A percentile compares a stretch with the other conserved stretches of the same genome.
These are phyloP conservation scores for Lachancea nothofagi DNA, from an alignment of 805 yeast genomes.

Conservation along the genomic window DNA sequence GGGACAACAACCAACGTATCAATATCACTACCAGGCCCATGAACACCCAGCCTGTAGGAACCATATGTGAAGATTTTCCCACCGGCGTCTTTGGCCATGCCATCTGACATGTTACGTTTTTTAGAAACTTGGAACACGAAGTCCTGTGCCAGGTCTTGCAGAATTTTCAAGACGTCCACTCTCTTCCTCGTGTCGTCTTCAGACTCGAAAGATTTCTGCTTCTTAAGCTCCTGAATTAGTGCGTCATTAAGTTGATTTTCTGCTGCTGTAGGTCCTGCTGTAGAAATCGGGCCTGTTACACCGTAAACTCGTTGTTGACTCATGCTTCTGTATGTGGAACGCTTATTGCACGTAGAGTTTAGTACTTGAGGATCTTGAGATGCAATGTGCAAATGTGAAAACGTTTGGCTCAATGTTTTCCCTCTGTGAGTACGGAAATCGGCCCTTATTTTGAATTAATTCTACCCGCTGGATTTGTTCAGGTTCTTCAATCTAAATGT, in stretches of 20 bases:
- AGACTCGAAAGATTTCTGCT: conserved; percentile 82
- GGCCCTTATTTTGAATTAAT: neutral
- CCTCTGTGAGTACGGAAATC: neutral
- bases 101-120: conserved; percentile 88
- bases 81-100: conserved; percentile 96
- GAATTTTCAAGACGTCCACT: conserved; percentile 59
- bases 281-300: conserved; percentile 61
- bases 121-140: conserved; percentile 80
- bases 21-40: conserved; percentile 97
- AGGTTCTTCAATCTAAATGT: no score
- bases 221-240: conserved; percentile 71
- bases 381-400: neutral
- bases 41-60: conserved; percentile 89
- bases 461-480: no score
- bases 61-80: conserved; percentile 97
- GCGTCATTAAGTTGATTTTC: conserved; percentile 73
- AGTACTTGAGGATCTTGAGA: no score
- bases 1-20: conserved; percentile 97
- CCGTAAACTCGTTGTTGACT: conserved; percentile 32
- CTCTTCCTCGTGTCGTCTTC: conserved; percentile 80
- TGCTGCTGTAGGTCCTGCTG: conserved; percentile 75
- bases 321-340: conserved; percentile 14
- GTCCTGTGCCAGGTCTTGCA: conserved; percentile 71
- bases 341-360: neutral
- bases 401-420: neutral